Conservation (phyloP, 192 early-diverging fungal genomes). For the Entomortierella chlamydospora region DNA sequence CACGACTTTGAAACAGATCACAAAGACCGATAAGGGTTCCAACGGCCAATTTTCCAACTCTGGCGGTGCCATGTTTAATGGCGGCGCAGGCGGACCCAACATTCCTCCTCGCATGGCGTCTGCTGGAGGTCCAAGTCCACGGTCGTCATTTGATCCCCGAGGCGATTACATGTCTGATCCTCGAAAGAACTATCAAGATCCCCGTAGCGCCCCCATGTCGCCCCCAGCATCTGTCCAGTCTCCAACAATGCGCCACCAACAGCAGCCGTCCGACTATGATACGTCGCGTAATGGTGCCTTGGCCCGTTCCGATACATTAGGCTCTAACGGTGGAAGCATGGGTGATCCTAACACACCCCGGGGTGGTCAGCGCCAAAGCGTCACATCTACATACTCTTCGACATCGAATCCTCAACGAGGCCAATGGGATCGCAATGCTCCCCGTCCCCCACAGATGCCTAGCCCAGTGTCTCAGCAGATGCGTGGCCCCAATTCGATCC, state of each 20-base stretch:
- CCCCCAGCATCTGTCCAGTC: constrained; percentile 11
- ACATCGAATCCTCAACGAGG: constrained; percentile 11
- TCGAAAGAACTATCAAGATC: constrained; percentile 28
- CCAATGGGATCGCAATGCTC: constrained; percentile 32
- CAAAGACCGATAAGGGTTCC: constrained; percentile 19
- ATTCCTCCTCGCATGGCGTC: constrained; percentile 44
- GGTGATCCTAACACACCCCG: constrained; percentile 10
- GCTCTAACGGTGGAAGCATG: constrained; percentile 40
- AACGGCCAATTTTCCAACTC: neutral
- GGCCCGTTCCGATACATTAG: constrained; percentile 38
- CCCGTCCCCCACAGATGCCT: constrained; percentile 31
- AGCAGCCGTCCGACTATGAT: constrained; percentile 17
- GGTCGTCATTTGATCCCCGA: constrained; percentile 23
- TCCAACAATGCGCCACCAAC: neutral
- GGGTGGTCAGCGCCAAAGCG: constrained; percentile 36
- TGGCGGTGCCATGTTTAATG: constrained; percentile 4
- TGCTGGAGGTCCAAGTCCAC: constrained; percentile 17
- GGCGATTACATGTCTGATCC: constrained; percentile 26
- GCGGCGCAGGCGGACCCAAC: constrained; percentile 17
- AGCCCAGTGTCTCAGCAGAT: constrained; percentile 3
- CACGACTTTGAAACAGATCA: constrained; percentile 58
- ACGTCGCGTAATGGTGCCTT: neutral
- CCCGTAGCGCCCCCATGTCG: constrained; percentile 4
- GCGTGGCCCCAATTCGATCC: neutral
- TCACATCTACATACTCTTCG: constrained; percentile 35